Evolutionary conservation across 495 filamentous ascomycete genomes (phyloP), one percentile per base, ranked within the genome.

Genomic region (Trichocladium antarcticum): DNA sequence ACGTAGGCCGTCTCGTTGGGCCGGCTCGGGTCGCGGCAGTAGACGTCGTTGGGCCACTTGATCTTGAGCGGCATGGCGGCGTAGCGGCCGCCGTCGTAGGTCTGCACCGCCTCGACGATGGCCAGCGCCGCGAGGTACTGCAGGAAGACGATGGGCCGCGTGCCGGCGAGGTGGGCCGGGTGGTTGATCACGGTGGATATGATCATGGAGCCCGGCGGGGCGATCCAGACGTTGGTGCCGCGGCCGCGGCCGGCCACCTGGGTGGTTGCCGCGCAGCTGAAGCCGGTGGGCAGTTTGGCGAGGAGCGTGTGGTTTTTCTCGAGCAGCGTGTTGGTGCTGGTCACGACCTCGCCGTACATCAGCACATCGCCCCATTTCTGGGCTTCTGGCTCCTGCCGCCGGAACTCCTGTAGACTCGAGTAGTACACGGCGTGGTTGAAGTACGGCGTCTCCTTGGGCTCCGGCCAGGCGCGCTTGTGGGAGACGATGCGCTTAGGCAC

Each of bases 41-140:
- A 96, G 51, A 98, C 85, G 61, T 98, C 92, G 53, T 98, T 98
- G 7, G 92, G 92, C 92, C 92, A 98, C 66, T 98, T 98, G 29
- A 98, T 61, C 62, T 86, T 87, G 32, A 97, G 78, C 8, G 85
- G 86, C 27, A 95, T 52, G 1, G 76, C 67, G 31, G 75, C 71
- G 62, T 93, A 97, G 11, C 61, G 19, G 15, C 62, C 2, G 31
- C 3, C 65, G 39, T 83, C 88, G 60, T 96, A 98, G 21, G 72
- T 74, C 54, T 86, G 81, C 57, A 97, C 80, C 0, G 87, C 92
- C 47, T 87, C 79, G 8, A 94, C 83, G 28, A 87, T 84, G n/a
- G 92, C 93, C 37, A 98, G 73, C 3, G 87, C 89, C 1, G 87
- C 81, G 12, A 98, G 74, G 57, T 98, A 97, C 59, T 98, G 92